Percentiles rank a stretch among this genome's conserved stretches.
These are phyloP conservation scores for Macrocybe gigantea DNA, from an alignment of 768 basidiomycete genomes.

Conservation along the genomic window DNA sequence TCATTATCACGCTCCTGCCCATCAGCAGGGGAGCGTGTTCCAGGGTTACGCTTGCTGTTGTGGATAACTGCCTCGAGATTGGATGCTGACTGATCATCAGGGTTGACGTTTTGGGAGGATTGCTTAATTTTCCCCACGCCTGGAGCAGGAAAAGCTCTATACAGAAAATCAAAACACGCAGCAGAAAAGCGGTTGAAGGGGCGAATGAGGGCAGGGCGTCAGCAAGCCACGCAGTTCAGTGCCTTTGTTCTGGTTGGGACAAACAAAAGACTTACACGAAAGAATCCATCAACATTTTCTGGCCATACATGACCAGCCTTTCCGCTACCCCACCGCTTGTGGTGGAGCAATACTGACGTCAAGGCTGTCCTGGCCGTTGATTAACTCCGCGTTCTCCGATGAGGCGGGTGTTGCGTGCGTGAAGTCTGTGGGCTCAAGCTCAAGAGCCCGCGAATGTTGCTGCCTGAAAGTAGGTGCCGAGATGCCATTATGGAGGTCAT, in stretches of 20 bases:
- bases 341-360: constrained; percentile 23
- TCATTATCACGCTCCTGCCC: constrained; percentile 4
- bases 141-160: too few relatives aligned
- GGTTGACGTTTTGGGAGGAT: too few relatives aligned
- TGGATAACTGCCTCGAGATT: too few relatives aligned
- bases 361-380: constrained; percentile 10
- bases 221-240: not conserved
- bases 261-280: constrained; percentile 35
- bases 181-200: too few relatives aligned
- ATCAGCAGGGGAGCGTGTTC: constrained; percentile 2
- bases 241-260: constrained; percentile 4
- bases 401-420: not conserved
- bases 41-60: not conserved
- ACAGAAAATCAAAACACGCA: too few relatives aligned
- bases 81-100: too few relatives aligned
- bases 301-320: constrained; percentile 43
- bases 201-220: constrained; percentile 3
- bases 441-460: constrained; percentile 8
- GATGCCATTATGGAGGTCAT: constrained; percentile 1
- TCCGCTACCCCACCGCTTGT: constrained; percentile 34
- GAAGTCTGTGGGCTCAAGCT: not conserved
- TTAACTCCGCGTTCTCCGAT: constrained; percentile 5
- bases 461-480: constrained; percentile 5
- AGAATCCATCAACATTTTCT: constrained; percentile 33
- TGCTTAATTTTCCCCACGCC: too few relatives aligned